phyloP scores from a whole-genome alignment of 176 grass and related monocot genomes.

The Tillandsia fasciculata region DNA sequence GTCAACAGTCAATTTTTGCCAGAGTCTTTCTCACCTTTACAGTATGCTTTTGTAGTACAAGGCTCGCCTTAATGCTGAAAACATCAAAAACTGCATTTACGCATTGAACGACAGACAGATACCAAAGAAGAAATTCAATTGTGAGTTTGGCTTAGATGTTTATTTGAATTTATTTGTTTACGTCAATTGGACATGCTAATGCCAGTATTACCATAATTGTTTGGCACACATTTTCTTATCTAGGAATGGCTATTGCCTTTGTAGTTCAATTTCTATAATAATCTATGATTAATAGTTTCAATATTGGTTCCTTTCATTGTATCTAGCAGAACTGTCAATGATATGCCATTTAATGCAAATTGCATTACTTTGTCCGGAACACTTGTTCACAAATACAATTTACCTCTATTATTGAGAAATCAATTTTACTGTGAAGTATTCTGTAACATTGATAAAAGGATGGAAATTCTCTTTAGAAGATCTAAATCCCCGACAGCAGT shows the following conservation, averaged over 20 bases:
- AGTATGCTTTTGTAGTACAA: conserved; percentile 56
- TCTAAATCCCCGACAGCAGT: too few species aligned
- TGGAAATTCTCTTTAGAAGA: too few species aligned
- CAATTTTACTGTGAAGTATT: too few species aligned
- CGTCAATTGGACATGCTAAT: conserved; percentile 4
- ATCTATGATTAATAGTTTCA: too few species aligned
- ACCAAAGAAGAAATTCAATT: conserved; percentile 91
- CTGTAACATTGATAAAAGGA: too few species aligned
- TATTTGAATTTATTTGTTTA: conserved; percentile 11
- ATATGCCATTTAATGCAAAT: too few species aligned
- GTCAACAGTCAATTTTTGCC: not conserved
- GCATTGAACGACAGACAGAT: conserved; percentile 62
- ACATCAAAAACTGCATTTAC: conserved; percentile 85
- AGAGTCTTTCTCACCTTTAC: conserved; percentile 4
- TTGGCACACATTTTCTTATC: not conserved
- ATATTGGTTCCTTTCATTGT: not conserved
- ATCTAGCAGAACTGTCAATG: too few species aligned
- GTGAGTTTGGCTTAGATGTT: conserved; percentile 39
- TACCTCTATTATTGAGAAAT: too few species aligned
- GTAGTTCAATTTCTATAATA: too few species aligned
- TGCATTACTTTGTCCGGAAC: too few species aligned
- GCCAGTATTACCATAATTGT: not conserved
- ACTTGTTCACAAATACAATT: too few species aligned
- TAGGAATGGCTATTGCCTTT: too few species aligned
- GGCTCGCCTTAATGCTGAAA: conserved; percentile 79